Percentiles rank a stretch among this genome's conserved stretches.
Conservation (phyloP, 2,329 filamentous ascomycete genomes). For the Pseudogymnoascus sp. region DNA sequence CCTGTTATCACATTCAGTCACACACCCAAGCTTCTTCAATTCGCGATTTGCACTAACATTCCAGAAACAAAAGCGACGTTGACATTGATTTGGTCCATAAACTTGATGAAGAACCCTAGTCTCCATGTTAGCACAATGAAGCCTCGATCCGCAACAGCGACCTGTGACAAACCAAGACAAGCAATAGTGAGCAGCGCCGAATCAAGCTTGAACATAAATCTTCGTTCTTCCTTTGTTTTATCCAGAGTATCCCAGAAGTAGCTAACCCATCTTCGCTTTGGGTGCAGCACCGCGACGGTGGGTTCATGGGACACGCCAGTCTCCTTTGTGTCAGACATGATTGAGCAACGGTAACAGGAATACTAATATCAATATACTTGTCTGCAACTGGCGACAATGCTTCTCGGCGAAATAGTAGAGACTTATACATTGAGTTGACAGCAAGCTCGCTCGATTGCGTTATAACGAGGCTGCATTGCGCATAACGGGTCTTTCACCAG, state of each 20-base stretch:
- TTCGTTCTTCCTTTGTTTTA: slow-evolving; percentile 40
- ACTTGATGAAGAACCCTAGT: slow-evolving; percentile 42
- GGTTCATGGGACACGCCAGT: background rate
- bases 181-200: slow-evolving; percentile 40
- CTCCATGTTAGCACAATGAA: background rate
- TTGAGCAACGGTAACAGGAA: background rate
- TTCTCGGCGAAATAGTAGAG: background rate
- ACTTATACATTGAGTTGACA: background rate
- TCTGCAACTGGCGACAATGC: background rate
- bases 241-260: slow-evolving; percentile 47
- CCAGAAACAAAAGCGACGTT: slow-evolving; percentile 40
- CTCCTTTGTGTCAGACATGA: background rate
- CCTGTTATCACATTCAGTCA: slow-evolving; percentile 23
- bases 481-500: background rate
- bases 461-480: background rate
- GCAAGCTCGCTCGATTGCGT: background rate
- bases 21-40: background rate
- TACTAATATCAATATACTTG: background rate
- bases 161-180: slow-evolving; percentile 25
- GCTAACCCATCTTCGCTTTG: slow-evolving; percentile 36
- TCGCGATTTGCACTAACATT: slow-evolving; percentile 28
- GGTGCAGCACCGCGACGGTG: slow-evolving; percentile 5
- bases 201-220: slow-evolving; percentile 42
- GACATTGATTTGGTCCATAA: slow-evolving; percentile 37
- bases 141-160: background rate